A percentile compares a stretch with the other conserved stretches of the same genome.
These are phyloP conservation scores for Emydomyces testavorans DNA, from an alignment of 2,329 filamentous ascomycete species.

Conservation along the genomic window DNA sequence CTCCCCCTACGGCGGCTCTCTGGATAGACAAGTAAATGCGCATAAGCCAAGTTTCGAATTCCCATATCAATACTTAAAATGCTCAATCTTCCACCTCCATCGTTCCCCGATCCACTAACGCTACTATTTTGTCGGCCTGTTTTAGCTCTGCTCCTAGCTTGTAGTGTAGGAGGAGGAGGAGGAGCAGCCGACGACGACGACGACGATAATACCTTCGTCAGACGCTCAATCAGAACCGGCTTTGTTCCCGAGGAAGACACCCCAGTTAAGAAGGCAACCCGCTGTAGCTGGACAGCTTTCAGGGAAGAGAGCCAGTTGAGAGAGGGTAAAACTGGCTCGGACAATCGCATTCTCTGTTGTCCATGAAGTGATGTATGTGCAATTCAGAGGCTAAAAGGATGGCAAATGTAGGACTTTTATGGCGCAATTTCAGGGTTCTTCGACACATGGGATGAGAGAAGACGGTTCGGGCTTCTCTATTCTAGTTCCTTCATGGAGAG, in stretches of 20 bases:
- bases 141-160: constrained; percentile 23
- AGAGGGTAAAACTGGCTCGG: background rate
- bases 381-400: too few species aligned
- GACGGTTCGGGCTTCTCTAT: too few species aligned
- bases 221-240: constrained; percentile 40
- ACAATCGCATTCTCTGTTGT: constrained; percentile 4
- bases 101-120: background rate
- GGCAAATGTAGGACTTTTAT: too few species aligned
- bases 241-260: constrained; percentile 51
- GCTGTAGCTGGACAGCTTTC: constrained; percentile 45
- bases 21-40: constrained; percentile 42
- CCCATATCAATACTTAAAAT: constrained; percentile 77
- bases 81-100: constrained; percentile 28
- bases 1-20: constrained; percentile 13
- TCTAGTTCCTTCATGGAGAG: too few species aligned
- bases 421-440: too few species aligned
- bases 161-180: background rate
- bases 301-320: constrained; percentile 32
- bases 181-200: too few species aligned
- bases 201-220: constrained; percentile 26
- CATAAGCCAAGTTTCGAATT: constrained; percentile 68
- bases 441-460: too few species aligned
- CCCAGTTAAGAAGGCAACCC: constrained; percentile 50
- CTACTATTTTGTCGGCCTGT: constrained; percentile 5
- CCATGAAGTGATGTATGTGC: background rate